Evolutionary conservation across 2,329 filamentous ascomycete species (phyloP), one percentile per base, ranked within the genome.

Genomic region (Talaromyces verruculosus): DNA sequence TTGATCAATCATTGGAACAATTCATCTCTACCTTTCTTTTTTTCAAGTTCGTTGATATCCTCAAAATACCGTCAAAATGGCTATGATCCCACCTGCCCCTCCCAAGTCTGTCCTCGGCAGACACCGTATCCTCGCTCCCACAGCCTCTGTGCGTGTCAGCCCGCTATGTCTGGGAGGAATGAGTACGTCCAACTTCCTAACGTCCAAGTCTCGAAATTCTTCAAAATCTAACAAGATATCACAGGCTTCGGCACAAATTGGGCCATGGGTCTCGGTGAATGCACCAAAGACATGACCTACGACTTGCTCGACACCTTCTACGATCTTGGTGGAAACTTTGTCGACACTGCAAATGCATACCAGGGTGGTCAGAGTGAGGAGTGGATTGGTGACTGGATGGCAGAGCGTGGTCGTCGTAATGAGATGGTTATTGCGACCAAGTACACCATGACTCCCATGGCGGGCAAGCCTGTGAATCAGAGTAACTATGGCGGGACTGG

Each of bases 371-470:
- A 85, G 66, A 81, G 77, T 1, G 83, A 85, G 69, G 70, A 58
- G 0, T 82, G 79, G 80, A 74, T 85, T 17, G 83, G 83, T 39
- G 83, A 85, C 67, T 85, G 83, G 84, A 78, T 85, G 75, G 70
- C 74, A 4, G 61, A 72, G 35, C 78, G 79, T 55, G 72, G 76
- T 8, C 77, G 77, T 55, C 80, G 83, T 6, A 81, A 85, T 68
- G 72, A 85, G 68, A 81, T 87, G 57, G 81, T 87, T 37, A 70
- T 87, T 22, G 83, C 84, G 0, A 86, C 84, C 19, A 87, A 87
- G 69, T 87, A 81, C 73, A 82, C 82, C 0, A 74, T 0, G 66
- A 68, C 63, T 82, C 72, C 64, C 8, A 75, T 73, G 67, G 60
- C 67, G 67, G 61, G 72, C 71, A 45, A 69, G 70, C 19, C 67